Evolutionary conservation across 2,329 filamentous ascomycete species (phyloP), one percentile per base, ranked within the genome.

Genomic region (Cercospora sp.): DNA sequence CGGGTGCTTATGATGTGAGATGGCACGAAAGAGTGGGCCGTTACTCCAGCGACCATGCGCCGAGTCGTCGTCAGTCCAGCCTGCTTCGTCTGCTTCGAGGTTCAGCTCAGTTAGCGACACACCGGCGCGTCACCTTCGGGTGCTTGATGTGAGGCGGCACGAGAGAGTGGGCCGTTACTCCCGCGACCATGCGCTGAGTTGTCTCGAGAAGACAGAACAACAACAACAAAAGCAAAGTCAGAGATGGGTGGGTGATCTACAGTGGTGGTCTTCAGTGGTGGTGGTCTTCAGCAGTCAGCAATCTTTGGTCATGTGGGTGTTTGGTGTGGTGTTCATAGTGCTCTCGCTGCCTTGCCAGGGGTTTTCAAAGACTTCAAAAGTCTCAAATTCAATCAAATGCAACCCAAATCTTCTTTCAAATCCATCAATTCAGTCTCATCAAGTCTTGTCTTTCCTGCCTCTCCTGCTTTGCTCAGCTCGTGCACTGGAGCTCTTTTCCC

Each of bases 1-100:
- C 55, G 55, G 55, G 55, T 59, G 55, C 55, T 59, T 59, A 53
- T 7, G 55, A 59, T 59, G 55, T 59, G 55, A 59, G 55, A 36
- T 23, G 55, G 30, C 55, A 59, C 55, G 55, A 59, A 7, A 59
- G 55, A 59, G 55, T 59, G 55, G 55, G 55, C 55, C 55, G 16
- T 59, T 36, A 59, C 55, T 59, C 55, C 55, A 31, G 55, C 55
- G 53, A 59, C 55, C 55, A 36, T 59, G 55, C 55, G 55, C 55
- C 31, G 55, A 59, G 55, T 31, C 31, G n/a, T 59, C 55, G n/a
- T 26, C 55, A 33, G 16, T 53, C 18, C 18, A 28, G 12, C 23
- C 48, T 16, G 48, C 18, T 20, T 53, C 23, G 48, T 53, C 48
- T 53, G 48, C 48, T 53, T 53, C 36, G 36, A 39, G 16, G 16